Conservation (phyloP, 768 basidiomycete genomes). For the Gloeophyllum trabeum region DNA sequence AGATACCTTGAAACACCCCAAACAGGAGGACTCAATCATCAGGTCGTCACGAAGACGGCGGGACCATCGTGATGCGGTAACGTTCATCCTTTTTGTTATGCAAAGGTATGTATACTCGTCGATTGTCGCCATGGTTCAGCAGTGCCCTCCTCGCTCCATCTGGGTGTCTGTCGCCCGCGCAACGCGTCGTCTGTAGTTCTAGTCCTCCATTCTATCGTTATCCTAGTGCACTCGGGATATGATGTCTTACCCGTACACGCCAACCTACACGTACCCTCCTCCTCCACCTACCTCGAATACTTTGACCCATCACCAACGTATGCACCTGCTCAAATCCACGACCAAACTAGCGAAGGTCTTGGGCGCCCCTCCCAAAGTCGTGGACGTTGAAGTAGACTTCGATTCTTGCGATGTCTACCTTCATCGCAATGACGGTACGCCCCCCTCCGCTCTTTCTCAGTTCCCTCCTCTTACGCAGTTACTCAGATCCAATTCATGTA, state of each 20-base stretch:
- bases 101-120: neutral
- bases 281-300: neutral
- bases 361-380: neutral
- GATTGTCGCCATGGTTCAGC: neutral
- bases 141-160: neutral
- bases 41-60: too few relatives aligned
- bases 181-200: too few relatives aligned
- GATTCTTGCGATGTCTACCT: neutral
- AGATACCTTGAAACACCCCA: too few relatives aligned
- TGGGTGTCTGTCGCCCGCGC: neutral
- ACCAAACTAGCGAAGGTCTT: neutral
- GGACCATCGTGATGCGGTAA: too few relatives aligned
- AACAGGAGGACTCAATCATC: too few relatives aligned
- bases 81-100: neutral
- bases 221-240: neutral
- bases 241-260: too few relatives aligned
- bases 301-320: neutral
- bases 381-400: neutral
- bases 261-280: neutral
- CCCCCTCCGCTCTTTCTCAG: neutral
- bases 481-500: neutral
- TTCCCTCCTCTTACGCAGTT: neutral
- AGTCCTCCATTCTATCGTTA: neutral
- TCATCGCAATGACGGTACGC: neutral
- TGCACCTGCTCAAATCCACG: neutral